Conservation (phyloP, 2,329 filamentous ascomycete species). For the Verticillium zaregamsianum region DNA sequence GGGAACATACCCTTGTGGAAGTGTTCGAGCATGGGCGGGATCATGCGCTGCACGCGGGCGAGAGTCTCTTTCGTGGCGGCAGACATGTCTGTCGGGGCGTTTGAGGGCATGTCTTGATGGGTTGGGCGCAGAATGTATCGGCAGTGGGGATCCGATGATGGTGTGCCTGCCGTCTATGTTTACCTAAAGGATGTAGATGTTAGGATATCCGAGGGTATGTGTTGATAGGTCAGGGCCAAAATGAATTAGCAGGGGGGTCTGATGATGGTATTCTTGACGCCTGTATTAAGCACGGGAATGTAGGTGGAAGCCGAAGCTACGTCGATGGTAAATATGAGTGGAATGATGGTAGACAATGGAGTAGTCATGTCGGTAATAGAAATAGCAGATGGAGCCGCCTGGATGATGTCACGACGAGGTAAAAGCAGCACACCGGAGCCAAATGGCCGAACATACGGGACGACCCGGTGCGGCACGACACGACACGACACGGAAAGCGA, state of each 20-base stretch:
- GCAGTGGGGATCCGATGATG: not conserved
- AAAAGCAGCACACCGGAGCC: not conserved
- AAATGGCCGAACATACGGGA: not conserved
- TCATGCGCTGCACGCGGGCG: slow-evolving; percentile 77
- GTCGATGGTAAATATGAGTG: too few relatives aligned
- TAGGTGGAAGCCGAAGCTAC: too few relatives aligned
- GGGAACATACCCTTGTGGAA: slow-evolving; percentile 81
- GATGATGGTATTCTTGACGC: too few relatives aligned
- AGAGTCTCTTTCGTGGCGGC: slow-evolving; percentile 71
- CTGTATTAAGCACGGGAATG: too few relatives aligned
- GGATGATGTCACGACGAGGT: not conserved
- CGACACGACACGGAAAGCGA: not conserved
- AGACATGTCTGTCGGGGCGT: slow-evolving; percentile 49
- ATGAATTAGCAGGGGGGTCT: too few relatives aligned
- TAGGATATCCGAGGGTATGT: too few relatives aligned
- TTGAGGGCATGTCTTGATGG: slow-evolving; percentile 8
- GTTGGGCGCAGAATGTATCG: not conserved
- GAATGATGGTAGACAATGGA: not conserved
- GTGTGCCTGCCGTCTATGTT: not conserved
- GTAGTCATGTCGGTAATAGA: not conserved
- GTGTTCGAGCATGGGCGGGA: slow-evolving; percentile 90
- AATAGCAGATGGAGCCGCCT: not conserved
- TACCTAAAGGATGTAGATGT: too few relatives aligned
- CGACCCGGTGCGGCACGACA: too few relatives aligned
- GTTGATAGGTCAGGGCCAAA: too few relatives aligned